phyloP scores from a whole-genome alignment of 768 basidiomycete genomes.

The Trametes cingulata region DNA sequence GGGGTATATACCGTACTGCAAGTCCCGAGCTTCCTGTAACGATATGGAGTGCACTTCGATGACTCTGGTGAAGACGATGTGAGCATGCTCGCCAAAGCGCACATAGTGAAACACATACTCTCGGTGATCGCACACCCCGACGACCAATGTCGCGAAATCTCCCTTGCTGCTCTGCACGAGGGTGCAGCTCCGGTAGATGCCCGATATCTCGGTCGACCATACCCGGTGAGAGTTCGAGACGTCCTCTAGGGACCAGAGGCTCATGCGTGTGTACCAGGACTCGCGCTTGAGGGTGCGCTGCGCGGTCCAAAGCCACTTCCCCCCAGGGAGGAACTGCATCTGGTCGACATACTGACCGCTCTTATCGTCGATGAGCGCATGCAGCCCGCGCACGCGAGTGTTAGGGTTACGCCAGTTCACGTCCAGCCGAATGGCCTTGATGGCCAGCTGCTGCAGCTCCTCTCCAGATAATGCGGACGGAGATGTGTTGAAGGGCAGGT shows the following conservation, averaged over 20 bases:
- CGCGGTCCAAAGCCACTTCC: conserved; percentile 49
- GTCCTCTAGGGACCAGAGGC: conserved; percentile 46
- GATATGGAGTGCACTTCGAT: conserved; percentile 23
- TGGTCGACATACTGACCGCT: conserved; percentile 43
- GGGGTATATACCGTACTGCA: conserved; percentile 14
- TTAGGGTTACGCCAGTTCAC: conserved; percentile 47
- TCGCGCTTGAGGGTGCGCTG: conserved; percentile 35
- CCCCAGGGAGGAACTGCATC: conserved; percentile 50
- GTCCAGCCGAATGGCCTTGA: conserved; percentile 50
- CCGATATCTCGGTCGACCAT: conserved; percentile 28
- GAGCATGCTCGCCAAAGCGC: background rate
- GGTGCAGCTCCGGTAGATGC: conserved; percentile 27
- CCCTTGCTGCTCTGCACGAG: conserved; percentile 18
- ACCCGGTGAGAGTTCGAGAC: conserved; percentile 28
- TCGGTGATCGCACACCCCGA: conserved; percentile 23
- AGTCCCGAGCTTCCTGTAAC: conserved; percentile 5
- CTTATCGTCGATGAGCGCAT: conserved; percentile 35
- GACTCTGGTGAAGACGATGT: conserved; percentile 4
- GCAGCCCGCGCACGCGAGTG: conserved; percentile 38
- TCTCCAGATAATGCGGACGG: conserved; percentile 38
- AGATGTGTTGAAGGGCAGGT: conserved; percentile 39
- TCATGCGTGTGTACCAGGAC: conserved; percentile 39
- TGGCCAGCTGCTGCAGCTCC: conserved; percentile 43
- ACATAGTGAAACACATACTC: conserved; percentile 24
- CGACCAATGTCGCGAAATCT: conserved; percentile 24